Base-by-base conservation (phyloP, 2,329 filamentous ascomycete genomes). In the Annulohypoxylon truncatum region DNA sequence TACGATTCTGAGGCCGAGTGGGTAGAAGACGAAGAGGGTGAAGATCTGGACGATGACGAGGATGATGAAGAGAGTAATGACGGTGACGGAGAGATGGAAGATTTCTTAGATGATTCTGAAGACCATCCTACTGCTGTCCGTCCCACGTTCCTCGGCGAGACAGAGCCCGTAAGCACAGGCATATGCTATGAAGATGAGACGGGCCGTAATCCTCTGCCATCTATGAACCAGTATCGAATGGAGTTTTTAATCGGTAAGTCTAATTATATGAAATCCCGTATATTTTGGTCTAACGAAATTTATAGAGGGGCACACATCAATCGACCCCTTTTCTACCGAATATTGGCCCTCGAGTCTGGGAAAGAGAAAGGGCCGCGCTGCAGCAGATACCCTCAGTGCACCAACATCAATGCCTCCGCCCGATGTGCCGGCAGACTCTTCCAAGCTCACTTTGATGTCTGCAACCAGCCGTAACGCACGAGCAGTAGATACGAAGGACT, bases 1-100 rank as follows among this genome's bases (percentile, higher is more conserved):
- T 94, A 95, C 75, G 92, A 96, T 74, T 95, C 92, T 2, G 92
- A 96, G 77, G 92, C 88, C 4, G 93, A 96, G 76, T 96, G 92
- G 92, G 85, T 89, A 50, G 90, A 94, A 74, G 92, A 93, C 62
- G 86, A 48, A 15, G 44, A 90, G 18, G 85, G 86, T 22, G 85
- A 84, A 46, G 82, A 85, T 22, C 64, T 77, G 66, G 86, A 84
- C 10, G 87, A 88, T 66, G 85, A 88, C 57, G 87, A 88, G 28
- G 90, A 91, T 24, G 90, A 92, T 44, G 89, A 91, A 52, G 85
- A 92, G 2, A 89, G 88, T 12, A 85, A 90, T 2, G 82, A 90
- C 24, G 90, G 91, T 18, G 89, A 91, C 13, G 91, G 92, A 67
- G 94, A 96, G 64, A 91, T 97, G 89, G 92, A 93, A 3, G 94